Percentiles rank a stretch among this genome's conserved stretches.
These are phyloP conservation scores for Cyberlindnera mississippiensis DNA, from an alignment of 805 yeast genomes.

Conservation along the genomic window DNA sequence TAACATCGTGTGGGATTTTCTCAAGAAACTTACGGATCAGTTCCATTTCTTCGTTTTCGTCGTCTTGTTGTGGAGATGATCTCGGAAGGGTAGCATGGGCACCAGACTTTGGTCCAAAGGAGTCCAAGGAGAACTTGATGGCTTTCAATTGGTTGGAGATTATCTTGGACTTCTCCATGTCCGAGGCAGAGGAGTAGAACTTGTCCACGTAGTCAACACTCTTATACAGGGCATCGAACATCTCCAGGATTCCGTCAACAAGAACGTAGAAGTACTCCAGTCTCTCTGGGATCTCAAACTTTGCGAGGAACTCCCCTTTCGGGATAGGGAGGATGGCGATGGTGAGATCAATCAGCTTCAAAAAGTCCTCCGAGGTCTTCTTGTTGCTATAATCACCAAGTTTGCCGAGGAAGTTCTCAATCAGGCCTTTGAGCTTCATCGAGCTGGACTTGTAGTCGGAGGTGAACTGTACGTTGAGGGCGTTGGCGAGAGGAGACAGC, in stretches of 20 bases:
- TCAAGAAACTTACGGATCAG: conserved; percentile 30
- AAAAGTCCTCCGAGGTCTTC: conserved; percentile 24
- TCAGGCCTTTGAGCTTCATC: conserved; percentile 35
- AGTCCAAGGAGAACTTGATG: conserved; percentile 45
- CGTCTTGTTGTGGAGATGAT: conserved; percentile 7
- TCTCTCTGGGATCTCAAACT: conserved; percentile 34
- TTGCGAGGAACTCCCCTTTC: conserved; percentile 37
- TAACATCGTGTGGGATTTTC: conserved; percentile 27
- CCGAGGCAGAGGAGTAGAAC: conserved; percentile 47
- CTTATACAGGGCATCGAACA: conserved; percentile 36
- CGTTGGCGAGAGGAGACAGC: conserved; percentile 57
- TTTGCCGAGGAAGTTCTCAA: conserved; percentile 25
- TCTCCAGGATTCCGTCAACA: conserved; percentile 32
- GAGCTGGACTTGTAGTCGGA: conserved; percentile 46
- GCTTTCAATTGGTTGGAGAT: conserved; percentile 54
- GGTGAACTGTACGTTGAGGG: conserved; percentile 51
- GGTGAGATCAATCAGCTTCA: conserved; percentile 40
- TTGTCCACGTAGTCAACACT: conserved; percentile 37
- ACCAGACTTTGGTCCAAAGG: conserved; percentile 32
- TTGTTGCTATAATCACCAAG: conserved; percentile 21
- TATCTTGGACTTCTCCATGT: conserved; percentile 48
- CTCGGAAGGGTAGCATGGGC: conserved; percentile 5
- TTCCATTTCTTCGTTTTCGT: conserved; percentile 37
- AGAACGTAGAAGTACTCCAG: conserved; percentile 30
- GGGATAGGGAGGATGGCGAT: conserved; percentile 50